Conservation (phyloP, 83 land plant genomes). For the Thuja plicata region DNA sequence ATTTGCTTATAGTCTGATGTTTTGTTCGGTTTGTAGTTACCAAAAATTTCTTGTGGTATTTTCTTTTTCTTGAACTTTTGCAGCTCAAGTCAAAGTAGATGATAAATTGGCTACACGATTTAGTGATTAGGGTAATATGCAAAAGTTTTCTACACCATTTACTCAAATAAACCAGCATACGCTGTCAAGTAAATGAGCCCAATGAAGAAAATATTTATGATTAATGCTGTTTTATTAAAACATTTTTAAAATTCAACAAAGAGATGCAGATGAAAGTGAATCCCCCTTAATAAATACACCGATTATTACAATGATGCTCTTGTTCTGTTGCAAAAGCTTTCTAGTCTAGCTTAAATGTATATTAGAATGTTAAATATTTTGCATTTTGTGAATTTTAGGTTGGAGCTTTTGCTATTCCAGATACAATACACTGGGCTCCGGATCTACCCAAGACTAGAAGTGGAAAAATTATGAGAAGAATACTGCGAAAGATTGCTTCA, state of each 20-base stretch:
- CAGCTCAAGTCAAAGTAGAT: too few species aligned
- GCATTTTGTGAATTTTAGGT: slow-evolving; percentile 48
- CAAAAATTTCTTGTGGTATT: not conserved
- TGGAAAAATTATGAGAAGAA: slow-evolving; percentile 98
- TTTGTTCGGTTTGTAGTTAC: not conserved
- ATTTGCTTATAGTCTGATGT: not conserved
- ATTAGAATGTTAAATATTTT: not conserved
- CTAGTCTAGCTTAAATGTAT: not conserved
- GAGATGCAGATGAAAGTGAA: too few species aligned
- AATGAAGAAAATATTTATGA: not conserved
- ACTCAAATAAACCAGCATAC: not conserved
- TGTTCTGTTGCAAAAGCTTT: not conserved
- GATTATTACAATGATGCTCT: not conserved
- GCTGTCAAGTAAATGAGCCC: too few species aligned
- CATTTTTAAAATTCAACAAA: not conserved
- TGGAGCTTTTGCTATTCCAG: slow-evolving; percentile 97
- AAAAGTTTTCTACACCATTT: not conserved
- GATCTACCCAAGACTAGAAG: slow-evolving; percentile 97
- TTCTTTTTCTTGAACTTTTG: not conserved
- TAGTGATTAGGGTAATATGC: not conserved
- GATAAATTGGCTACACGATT: not conserved
- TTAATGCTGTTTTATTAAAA: not conserved
- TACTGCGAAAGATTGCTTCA: slow-evolving; percentile 90
- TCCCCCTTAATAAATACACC: not conserved
- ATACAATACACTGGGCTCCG: slow-evolving; percentile 95